Evolutionary conservation across 108 stramenopile genomes (phyloP).

Genomic region (Asterionellopsis glacialis): DNA sequence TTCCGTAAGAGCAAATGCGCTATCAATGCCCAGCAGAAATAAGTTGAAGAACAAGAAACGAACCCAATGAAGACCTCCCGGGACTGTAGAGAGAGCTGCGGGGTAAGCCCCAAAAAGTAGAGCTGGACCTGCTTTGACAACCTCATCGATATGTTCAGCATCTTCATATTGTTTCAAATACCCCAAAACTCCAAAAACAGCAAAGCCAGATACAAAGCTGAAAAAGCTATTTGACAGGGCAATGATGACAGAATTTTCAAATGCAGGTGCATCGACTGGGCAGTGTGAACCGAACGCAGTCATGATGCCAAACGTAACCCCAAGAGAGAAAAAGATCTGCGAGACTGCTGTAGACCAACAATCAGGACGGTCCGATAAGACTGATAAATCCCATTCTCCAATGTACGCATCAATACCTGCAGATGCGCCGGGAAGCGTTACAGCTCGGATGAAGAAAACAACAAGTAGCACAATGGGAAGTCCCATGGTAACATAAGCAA

Average conservation of each 20-base stretch:
- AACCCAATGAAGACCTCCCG: constrained; percentile 49
- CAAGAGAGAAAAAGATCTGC: constrained; percentile 61
- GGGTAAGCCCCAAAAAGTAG: constrained; percentile 63
- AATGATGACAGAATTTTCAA: constrained; percentile 44
- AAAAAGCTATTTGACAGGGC: constrained; percentile 42
- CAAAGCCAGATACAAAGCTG: constrained; percentile 58
- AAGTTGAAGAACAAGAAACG: constrained; percentile 49
- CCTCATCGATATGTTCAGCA: constrained; percentile 13
- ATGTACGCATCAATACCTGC: constrained; percentile 55
- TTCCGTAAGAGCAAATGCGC: constrained; percentile 43
- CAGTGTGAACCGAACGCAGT: constrained; percentile 58
- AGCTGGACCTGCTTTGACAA: constrained; percentile 27
- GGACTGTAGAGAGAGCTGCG: constrained; percentile 45
- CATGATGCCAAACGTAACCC: constrained; percentile 59
- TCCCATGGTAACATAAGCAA: constrained; percentile 57
- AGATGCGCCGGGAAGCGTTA: constrained; percentile 30
- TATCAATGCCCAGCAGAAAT: constrained; percentile 60
- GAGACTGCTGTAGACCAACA: constrained; percentile 59
- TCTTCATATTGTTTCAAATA: constrained; percentile 35
- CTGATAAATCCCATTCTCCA: constrained; percentile 42
- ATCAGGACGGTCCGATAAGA: constrained; percentile 33
- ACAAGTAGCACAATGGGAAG: constrained; percentile 48
- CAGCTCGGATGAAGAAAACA: constrained; percentile 43
- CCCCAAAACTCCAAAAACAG: constrained; percentile 60
- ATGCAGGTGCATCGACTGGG: constrained; percentile 42